Conservation (phyloP, 176 grass and related monocot species). For the Dendrocalamus sinicus region DNA sequence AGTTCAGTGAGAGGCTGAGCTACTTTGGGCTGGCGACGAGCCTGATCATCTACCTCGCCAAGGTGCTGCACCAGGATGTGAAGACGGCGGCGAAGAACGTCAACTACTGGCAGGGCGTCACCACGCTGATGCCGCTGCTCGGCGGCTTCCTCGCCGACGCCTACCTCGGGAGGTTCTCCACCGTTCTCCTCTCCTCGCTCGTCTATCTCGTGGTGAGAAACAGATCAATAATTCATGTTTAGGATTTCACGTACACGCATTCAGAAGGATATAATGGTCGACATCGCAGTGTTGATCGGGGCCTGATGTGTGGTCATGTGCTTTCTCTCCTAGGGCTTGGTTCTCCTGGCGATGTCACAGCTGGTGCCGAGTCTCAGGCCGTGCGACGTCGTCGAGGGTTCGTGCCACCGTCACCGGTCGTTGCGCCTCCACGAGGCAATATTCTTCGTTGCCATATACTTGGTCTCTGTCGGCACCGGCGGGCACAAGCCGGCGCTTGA, state of each 20-base stretch:
- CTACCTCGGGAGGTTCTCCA: slow-evolving; percentile 56
- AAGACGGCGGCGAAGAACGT: slow-evolving; percentile 54
- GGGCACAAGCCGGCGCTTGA: slow-evolving; percentile 57
- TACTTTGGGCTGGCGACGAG: slow-evolving; percentile 49
- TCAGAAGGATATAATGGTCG: no score
- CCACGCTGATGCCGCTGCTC: slow-evolving; percentile 54
- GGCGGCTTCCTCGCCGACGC: slow-evolving; percentile 64
- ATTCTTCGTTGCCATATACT: slow-evolving; percentile 43
- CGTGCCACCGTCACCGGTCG: not conserved
- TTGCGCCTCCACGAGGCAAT: slow-evolving; percentile 44
- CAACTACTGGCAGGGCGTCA: slow-evolving; percentile 56
- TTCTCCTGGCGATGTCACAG: slow-evolving; percentile 48
- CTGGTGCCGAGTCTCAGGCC: slow-evolving; percentile 53
- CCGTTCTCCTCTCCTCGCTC: slow-evolving; percentile 42
- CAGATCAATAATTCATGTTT: no score
- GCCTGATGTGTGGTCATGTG: not conserved
- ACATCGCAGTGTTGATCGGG: no score
- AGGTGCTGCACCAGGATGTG: slow-evolving; percentile 53
- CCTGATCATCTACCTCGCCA: slow-evolving; percentile 54
- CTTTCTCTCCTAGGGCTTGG: slow-evolving; percentile 39
- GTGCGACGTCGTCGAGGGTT: not conserved
- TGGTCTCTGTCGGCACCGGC: slow-evolving; percentile 28
- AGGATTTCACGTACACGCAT: no score
- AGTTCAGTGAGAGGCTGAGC: slow-evolving; percentile 59
- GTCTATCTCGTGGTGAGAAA: slow-evolving; percentile 45